A percentile compares a stretch with the other conserved stretches of the same genome.
phyloP scores from a whole-genome alignment of 2,329 filamentous ascomycete species.

The Diaporthe velutina region DNA sequence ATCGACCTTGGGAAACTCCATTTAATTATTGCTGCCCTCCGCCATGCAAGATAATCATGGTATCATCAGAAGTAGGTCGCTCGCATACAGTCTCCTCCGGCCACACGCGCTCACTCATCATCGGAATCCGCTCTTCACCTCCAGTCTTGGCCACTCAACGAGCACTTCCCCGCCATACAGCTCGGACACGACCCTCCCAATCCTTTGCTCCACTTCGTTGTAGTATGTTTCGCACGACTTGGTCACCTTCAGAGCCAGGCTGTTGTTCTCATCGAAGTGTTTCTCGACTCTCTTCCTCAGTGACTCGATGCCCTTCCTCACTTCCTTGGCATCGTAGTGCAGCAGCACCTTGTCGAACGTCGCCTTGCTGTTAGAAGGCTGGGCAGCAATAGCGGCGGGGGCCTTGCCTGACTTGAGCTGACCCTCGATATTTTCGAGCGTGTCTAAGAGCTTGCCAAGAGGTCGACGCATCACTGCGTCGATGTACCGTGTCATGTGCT shows the following conservation, averaged over 20 bases:
- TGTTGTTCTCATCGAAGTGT: constrained; percentile 87
- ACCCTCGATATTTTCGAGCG: constrained; percentile 88
- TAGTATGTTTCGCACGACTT: constrained; percentile 74
- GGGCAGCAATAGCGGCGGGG: constrained; percentile 76
- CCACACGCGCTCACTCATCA: constrained; percentile 15
- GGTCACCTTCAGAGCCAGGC: constrained; percentile 69
- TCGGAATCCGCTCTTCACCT: constrained; percentile 71
- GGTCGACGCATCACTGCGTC: constrained; percentile 90
- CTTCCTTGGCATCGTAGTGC: constrained; percentile 84
- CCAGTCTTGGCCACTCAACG: constrained; percentile 75
- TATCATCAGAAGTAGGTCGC: constrained; percentile 16
- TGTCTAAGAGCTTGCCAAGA: constrained; percentile 90
- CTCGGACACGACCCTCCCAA: constrained; percentile 70
- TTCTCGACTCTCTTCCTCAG: constrained; percentile 95
- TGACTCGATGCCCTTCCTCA: constrained; percentile 90
- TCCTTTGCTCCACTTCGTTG: constrained; percentile 70
- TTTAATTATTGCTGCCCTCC: constrained; percentile 13
- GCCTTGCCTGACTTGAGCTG: constrained; percentile 72
- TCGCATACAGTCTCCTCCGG: neutral
- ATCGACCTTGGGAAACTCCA: neutral
- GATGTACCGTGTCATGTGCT: constrained; percentile 90
- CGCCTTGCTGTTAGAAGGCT: constrained; percentile 84
- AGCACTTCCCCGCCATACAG: constrained; percentile 75
- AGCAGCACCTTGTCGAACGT: constrained; percentile 89
- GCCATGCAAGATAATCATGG: constrained; percentile 17